These are phyloP conservation scores for Daldinia childiae DNA, from an alignment of 495 filamentous ascomycete species.

Conservation along the genomic window DNA sequence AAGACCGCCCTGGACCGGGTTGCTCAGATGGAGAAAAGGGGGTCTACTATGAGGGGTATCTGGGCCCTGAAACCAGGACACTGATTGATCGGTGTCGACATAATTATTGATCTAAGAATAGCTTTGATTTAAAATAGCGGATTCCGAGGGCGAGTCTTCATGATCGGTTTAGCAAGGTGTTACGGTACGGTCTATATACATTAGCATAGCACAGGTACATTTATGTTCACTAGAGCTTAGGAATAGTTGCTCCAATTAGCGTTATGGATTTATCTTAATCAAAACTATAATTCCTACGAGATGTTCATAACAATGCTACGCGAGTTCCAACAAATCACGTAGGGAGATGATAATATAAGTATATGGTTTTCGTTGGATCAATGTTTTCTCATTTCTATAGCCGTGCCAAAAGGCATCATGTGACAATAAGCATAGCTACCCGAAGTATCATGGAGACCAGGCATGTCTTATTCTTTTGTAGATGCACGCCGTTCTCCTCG, in stretches of 20 bases:
- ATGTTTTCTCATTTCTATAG: conserved; percentile 53
- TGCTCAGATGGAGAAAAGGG: conserved; percentile 57
- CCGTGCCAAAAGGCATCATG: conserved; percentile 63
- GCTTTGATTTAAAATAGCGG: neutral
- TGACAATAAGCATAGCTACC: conserved; percentile 58
- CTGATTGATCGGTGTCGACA: conserved; percentile 12
- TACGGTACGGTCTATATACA: neutral
- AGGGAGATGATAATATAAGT: neutral
- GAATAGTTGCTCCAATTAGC: neutral
- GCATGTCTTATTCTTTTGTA: conserved; percentile 50
- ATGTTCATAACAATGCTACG: neutral
- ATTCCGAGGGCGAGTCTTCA: neutral
- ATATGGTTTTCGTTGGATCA: conserved; percentile 31
- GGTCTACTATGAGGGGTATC: conserved; percentile 54
- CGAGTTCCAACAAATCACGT: conserved; percentile 11
- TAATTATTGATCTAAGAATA: neutral
- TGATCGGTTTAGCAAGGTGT: conserved; percentile 2
- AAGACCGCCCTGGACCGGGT: conserved; percentile 59
- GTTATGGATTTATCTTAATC: neutral
- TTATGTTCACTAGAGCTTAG: neutral
- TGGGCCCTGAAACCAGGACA: conserved; percentile 52
- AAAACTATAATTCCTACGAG: neutral
- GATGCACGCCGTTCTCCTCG: conserved; percentile 71
- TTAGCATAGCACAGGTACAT: conserved; percentile 21
- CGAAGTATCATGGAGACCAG: conserved; percentile 67